A percentile compares a stretch with the other conserved stretches of the same genome.
Evolutionary conservation across 129 eudicot species (phyloP).

Genomic region (Tanacetum coccineum): DNA sequence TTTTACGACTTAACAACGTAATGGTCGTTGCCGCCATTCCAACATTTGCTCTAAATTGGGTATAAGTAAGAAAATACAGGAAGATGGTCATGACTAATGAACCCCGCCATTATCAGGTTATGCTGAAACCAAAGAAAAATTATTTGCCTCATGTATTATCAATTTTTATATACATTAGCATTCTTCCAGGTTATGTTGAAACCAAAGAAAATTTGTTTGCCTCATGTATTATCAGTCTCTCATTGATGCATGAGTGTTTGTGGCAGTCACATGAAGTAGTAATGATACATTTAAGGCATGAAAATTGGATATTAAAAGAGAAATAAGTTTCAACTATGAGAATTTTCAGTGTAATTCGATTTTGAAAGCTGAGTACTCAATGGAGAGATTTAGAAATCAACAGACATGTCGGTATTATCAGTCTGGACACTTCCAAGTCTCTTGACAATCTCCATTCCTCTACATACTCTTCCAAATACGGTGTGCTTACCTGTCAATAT

Average conservation of each 20-base stretch:
- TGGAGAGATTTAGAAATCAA: conserved; percentile 6
- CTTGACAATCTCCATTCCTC: conserved; percentile 94
- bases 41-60: no score
- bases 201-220: no score
- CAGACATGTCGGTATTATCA: conserved; percentile 79
- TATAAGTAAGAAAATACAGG: no score
- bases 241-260: not conserved
- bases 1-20: no score
- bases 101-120: no score
- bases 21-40: no score
- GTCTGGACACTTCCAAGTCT: conserved; percentile 98
- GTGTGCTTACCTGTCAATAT: conserved; percentile 84
- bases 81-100: no score
- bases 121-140: not conserved
- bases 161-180: not conserved
- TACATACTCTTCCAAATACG: conserved; percentile 89
- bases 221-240: no score
- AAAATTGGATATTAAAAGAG: not conserved
- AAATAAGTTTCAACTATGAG: not conserved
- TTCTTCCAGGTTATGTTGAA: conserved; percentile 1
- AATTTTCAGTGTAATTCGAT: not conserved
- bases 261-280: not conserved
- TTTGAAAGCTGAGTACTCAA: not conserved
- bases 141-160: no score
- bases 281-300: not conserved